Conservation (phyloP, 2,329 filamentous ascomycete genomes). For the Diaporthe ilicicola region DNA sequence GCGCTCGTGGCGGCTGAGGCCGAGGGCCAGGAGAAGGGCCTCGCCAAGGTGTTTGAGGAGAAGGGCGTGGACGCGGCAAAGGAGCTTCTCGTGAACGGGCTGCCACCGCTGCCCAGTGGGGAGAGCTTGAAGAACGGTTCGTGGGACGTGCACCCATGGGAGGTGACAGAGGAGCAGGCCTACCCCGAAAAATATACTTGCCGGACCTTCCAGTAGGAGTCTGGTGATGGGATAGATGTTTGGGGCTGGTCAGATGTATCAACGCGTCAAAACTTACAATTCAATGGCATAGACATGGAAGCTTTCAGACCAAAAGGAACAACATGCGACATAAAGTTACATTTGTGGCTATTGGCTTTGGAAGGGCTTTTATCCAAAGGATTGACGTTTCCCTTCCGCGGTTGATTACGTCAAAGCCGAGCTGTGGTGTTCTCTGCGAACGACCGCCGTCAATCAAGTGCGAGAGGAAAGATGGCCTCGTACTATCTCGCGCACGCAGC, state of each 20-base stretch:
- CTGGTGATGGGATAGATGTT: conserved; percentile 13
- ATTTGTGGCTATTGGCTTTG: neutral
- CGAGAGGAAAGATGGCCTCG: neutral
- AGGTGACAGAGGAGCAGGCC: conserved; percentile 69
- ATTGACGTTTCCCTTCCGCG: neutral
- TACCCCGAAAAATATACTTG: conserved; percentile 75
- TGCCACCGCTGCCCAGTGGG: conserved; percentile 89
- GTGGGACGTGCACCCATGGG: conserved; percentile 76
- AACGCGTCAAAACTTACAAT: neutral
- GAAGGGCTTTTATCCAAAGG: neutral
- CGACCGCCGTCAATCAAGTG: neutral
- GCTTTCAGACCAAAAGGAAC: neutral
- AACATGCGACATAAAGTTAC: too few relatives aligned
- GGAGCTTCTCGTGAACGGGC: conserved; percentile 77
- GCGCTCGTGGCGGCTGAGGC: conserved; percentile 78
- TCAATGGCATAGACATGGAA: conserved; percentile 27
- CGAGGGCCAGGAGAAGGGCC: conserved; percentile 74
- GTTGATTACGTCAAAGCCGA: neutral
- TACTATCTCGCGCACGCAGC: neutral
- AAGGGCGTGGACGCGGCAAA: conserved; percentile 54
- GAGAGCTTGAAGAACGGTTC: conserved; percentile 61
- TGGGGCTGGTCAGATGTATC: neutral
- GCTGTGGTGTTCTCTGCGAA: neutral
- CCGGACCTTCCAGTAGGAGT: conserved; percentile 64
- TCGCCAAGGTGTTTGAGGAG: conserved; percentile 79